Percentiles rank a stretch among this genome's conserved stretches.
These are phyloP conservation scores for Neurospora sp. DNA, from an alignment of 495 filamentous ascomycete species.

Conservation along the genomic window DNA sequence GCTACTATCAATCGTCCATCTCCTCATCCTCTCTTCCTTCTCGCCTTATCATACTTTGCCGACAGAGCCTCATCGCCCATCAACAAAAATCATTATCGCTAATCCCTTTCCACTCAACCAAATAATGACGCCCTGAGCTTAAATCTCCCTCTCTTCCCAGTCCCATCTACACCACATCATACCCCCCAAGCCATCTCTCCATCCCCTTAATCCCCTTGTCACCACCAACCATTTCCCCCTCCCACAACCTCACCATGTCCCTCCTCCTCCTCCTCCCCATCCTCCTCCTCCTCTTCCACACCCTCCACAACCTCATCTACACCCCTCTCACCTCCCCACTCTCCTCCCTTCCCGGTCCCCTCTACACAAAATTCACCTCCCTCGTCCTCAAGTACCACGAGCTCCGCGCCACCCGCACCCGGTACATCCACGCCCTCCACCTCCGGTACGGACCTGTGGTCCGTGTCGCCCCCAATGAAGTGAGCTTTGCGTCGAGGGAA, in stretches of 20 bases:
- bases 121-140: neutral
- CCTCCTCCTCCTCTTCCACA: constrained; percentile 10
- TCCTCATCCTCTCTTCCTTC: neutral
- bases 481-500: constrained; percentile 46
- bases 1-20: neutral
- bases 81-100: no score
- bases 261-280: constrained; percentile 11
- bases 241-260: neutral
- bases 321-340: constrained; percentile 28
- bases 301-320: constrained; percentile 4
- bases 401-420: constrained; percentile 42
- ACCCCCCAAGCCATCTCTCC: neutral
- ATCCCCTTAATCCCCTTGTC: neutral
- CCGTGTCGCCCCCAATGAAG: constrained; percentile 49
- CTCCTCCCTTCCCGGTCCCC: constrained; percentile 42
- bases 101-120: no score
- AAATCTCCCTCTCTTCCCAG: neutral
- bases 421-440: constrained; percentile 47
- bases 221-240: neutral
- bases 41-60: neutral
- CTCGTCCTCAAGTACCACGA: constrained; percentile 47
- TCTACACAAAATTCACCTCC: constrained; percentile 42
- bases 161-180: neutral
- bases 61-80: neutral
- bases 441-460: constrained; percentile 46